Evolutionary conservation across 805 yeast species (phyloP).

Genomic region (Torulaspora indica): DNA sequence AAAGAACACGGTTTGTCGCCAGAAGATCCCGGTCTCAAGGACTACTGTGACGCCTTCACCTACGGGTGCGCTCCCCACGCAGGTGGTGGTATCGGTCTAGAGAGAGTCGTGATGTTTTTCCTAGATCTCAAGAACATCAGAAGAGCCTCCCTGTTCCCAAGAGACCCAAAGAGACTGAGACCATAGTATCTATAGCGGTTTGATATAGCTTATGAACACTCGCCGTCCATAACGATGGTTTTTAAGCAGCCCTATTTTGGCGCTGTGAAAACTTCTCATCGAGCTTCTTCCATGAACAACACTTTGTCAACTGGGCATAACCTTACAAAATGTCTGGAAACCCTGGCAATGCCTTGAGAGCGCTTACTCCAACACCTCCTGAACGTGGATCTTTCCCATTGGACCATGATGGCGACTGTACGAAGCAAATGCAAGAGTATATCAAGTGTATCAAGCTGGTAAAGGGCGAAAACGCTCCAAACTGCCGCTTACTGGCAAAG

Average conservation of each 20-base stretch:
- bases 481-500: slow-evolving; percentile 81
- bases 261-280: slow-evolving; percentile 7
- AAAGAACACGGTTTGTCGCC: slow-evolving; percentile 78
- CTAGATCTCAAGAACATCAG: slow-evolving; percentile 95
- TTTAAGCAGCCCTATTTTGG: slow-evolving; percentile 1
- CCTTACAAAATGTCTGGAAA: slow-evolving; percentile 35
- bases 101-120: slow-evolving; percentile 98
- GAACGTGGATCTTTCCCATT: slow-evolving; percentile 94
- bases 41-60: slow-evolving; percentile 86
- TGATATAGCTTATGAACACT: too few species aligned
- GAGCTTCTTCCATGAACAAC: not conserved
- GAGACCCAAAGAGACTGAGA: slow-evolving; percentile 92
- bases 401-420: slow-evolving; percentile 85
- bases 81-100: slow-evolving; percentile 99
- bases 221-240: slow-evolving; percentile 2
- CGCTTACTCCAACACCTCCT: slow-evolving; percentile 84
- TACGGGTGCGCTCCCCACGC: slow-evolving; percentile 99
- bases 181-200: slow-evolving; percentile 57
- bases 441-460: slow-evolving; percentile 73
- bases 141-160: slow-evolving; percentile 98
- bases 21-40: slow-evolving; percentile 72
- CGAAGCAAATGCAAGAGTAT: slow-evolving; percentile 66
- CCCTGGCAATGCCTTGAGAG: slow-evolving; percentile 44
- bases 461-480: slow-evolving; percentile 81
- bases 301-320: not conserved